Conservation (phyloP, 1,284 basidiomycete species). For the Schizophyllum amplum region DNA sequence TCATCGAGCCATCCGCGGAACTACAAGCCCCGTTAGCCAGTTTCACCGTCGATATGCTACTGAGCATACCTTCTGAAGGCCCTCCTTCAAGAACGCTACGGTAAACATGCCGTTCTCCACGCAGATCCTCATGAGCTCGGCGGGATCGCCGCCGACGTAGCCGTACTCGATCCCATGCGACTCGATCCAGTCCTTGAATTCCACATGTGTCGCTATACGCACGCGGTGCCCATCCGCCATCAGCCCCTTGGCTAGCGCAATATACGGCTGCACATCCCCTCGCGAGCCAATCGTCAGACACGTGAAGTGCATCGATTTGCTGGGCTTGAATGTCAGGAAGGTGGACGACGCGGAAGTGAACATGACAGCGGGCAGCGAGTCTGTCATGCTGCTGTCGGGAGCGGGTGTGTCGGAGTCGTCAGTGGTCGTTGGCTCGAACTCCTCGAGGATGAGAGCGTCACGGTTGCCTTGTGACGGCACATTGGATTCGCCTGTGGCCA, state of each 20-base stretch:
- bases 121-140: constrained; percentile 91
- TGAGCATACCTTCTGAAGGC: constrained; percentile 65
- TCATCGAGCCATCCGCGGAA: constrained; percentile 98
- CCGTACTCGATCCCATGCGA: constrained; percentile 93
- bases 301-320: constrained; percentile 77
- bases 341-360: constrained; percentile 91
- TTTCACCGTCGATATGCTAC: no score
- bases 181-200: constrained; percentile 94
- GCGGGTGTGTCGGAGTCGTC: constrained; percentile 28
- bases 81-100: constrained; percentile 88
- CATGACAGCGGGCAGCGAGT: constrained; percentile 80
- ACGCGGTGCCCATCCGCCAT: constrained; percentile 84
- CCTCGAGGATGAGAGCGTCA: constrained; percentile 68
- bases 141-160: constrained; percentile 93
- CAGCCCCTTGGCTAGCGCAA: constrained; percentile 87
- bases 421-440: constrained; percentile 48
- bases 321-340: constrained; percentile 90
- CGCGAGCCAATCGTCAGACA: constrained; percentile 93
- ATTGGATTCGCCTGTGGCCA: constrained; percentile 32
- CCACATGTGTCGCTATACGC: constrained; percentile 87
- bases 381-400: constrained; percentile 32
- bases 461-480: constrained; percentile 40
- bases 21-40: constrained; percentile 29
- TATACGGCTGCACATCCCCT: constrained; percentile 92
- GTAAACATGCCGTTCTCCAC: constrained; percentile 97